These are phyloP conservation scores for Bondarzewia mesenterica DNA, from an alignment of 1,284 basidiomycete species.

Conservation along the genomic window DNA sequence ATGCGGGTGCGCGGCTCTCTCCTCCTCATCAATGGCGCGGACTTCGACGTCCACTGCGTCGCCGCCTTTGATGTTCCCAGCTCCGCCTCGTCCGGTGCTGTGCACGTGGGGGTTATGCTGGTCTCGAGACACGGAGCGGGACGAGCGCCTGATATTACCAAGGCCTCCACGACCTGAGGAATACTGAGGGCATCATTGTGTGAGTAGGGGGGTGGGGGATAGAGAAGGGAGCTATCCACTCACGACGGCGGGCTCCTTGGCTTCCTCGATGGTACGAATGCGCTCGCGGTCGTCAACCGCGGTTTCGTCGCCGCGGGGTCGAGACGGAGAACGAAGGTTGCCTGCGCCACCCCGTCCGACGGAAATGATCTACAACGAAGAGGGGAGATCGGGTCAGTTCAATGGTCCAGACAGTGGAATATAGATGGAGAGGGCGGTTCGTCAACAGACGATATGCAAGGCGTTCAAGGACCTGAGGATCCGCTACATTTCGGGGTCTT, in stretches of 20 bases:
- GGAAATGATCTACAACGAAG: neutral
- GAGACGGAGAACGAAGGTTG: constrained; percentile 31
- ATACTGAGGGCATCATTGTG: neutral
- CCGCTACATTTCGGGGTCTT: too few relatives aligned
- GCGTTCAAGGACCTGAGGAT: too few relatives aligned
- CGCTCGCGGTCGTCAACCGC: neutral
- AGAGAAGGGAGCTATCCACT: too few relatives aligned
- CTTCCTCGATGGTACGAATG: neutral
- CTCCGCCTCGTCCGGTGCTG: constrained; percentile 61
- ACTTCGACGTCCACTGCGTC: constrained; percentile 21
- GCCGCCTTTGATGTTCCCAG: constrained; percentile 47
- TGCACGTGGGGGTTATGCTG: constrained; percentile 18
- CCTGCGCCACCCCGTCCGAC: constrained; percentile 1
- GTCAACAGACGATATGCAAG: too few relatives aligned
- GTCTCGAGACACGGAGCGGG: neutral
- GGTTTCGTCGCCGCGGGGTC: neutral
- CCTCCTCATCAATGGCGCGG: constrained; percentile 33
- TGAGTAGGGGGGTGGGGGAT: neutral
- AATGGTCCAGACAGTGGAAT: too few relatives aligned
- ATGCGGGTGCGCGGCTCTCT: constrained; percentile 27
- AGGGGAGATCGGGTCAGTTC: neutral
- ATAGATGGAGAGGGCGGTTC: too few relatives aligned
- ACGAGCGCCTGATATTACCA: constrained; percentile 37
- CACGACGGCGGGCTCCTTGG: neutral
- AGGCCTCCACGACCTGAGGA: constrained; percentile 2